Base-by-base conservation (phyloP, 2,329 filamentous ascomycete genomes). In the Phaeosphaeria sp. region DNA sequence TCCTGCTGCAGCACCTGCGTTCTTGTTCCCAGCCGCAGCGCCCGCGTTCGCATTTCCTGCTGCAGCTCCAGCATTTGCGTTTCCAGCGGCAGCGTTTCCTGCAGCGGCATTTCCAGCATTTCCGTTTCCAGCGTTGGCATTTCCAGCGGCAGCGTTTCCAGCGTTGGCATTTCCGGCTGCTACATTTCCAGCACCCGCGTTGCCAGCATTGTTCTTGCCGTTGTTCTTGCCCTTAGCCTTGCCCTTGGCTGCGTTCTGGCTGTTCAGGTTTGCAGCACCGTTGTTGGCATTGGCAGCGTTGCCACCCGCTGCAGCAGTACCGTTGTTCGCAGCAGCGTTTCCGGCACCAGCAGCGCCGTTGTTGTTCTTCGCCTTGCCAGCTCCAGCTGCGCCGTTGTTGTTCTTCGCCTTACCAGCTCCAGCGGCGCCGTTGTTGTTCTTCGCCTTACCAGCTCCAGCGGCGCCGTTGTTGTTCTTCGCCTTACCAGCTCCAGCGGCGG, bases 1-100 rank as follows among this genome's bases (percentile, higher is more conserved):
- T 45, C 54, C 54, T 6, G 59, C 30, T 18, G 22, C 43, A 17
- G 25, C 52, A 24, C 54, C 51, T 51, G 55, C 40, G 25, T 47
- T 33, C 15, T 39, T 43, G 21, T 45, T 50, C 8, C 33, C 50
- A 51, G 45, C 49, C n/a, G 24, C 25, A 7, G 30, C 50, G n/a
- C 47, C 56, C 9, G 43, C 36, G 18, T 39, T 40, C 1, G 20
- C 48, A 7, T 49, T 51, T 7, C 46, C 46, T 20, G 25, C 27
- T 6, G 22, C 42, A 6, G 30, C 49, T 5, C 25, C 25, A 8
- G 25, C 36, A 40, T 40, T 40, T 15, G 44, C 47, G 4, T 50
- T 45, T 44, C 53, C 54, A 6, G 59, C 27, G 22, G 21, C 42
- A n/a, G 24, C 51, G 22, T 52, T 48, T 9, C 54, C 50, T 50